phyloP scores from a whole-genome alignment of 1,284 basidiomycete genomes.

The Trametes pubescens region DNA sequence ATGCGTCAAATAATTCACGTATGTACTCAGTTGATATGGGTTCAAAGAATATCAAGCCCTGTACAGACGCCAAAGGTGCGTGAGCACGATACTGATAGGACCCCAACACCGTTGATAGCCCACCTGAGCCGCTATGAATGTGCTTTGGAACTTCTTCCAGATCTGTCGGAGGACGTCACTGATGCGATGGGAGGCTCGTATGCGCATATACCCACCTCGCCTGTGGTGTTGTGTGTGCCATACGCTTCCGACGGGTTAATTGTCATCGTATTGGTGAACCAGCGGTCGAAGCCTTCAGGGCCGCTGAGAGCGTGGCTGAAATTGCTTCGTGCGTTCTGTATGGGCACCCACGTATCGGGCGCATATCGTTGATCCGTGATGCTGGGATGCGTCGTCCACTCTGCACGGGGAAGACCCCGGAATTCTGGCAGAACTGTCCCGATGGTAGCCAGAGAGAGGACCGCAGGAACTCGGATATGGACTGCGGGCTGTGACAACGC shows the following conservation, averaged over 20 bases:
- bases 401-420: slow-evolving; percentile 48
- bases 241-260: slow-evolving; percentile 77
- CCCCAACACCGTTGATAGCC: slow-evolving; percentile 25
- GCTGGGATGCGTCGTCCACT: slow-evolving; percentile 45
- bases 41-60: slow-evolving; percentile 64
- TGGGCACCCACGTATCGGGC: slow-evolving; percentile 59
- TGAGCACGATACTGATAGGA: not conserved
- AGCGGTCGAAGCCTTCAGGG: slow-evolving; percentile 69
- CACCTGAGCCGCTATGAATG: slow-evolving; percentile 58
- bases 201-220: slow-evolving; percentile 54
- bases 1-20: slow-evolving; percentile 66
- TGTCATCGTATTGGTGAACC: slow-evolving; percentile 64
- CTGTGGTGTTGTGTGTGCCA: slow-evolving; percentile 70
- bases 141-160: slow-evolving; percentile 72
- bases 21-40: slow-evolving; percentile 68
- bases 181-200: not conserved
- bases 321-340: slow-evolving; percentile 59
- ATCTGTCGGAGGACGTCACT: slow-evolving; percentile 53
- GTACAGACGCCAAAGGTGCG: not conserved
- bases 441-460: slow-evolving; percentile 50
- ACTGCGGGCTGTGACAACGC: slow-evolving; percentile 64
- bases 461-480: slow-evolving; percentile 58
- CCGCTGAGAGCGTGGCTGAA: slow-evolving; percentile 64
- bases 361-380: slow-evolving; percentile 56
- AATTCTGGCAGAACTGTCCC: slow-evolving; percentile 58